Evolutionary conservation across 805 yeast genomes (phyloP).

Genomic region (Candida vartiovaarae): DNA sequence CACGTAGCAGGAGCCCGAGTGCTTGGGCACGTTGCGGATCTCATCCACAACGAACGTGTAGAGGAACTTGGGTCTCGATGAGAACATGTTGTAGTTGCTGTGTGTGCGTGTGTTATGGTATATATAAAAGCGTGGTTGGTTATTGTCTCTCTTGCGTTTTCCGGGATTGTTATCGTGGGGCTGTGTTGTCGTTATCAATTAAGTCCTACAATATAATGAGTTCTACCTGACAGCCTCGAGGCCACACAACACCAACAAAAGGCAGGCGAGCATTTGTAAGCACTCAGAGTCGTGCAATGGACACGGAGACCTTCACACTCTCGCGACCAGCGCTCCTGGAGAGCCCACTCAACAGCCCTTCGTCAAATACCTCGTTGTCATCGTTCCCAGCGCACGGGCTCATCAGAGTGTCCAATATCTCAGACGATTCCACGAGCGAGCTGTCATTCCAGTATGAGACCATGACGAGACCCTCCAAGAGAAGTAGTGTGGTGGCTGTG

Average conservation of each 20-base stretch:
- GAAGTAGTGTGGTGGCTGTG: too few relatives aligned
- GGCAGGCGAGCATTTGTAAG: too few relatives aligned
- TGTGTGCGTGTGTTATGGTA: too few relatives aligned
- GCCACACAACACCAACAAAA: too few relatives aligned
- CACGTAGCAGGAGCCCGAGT: constrained; percentile 59
- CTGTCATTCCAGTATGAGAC: constrained; percentile 4
- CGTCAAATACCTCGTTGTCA: constrained; percentile 3
- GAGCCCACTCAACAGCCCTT: not conserved
- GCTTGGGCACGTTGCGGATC: constrained; percentile 78
- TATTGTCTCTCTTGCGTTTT: too few relatives aligned
- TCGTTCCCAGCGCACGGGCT: constrained; percentile 18
- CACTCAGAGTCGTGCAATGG: too few relatives aligned
- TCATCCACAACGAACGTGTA: constrained; percentile 49
- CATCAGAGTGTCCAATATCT: constrained; percentile 17
- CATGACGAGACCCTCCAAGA: not conserved
- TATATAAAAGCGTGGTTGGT: too few relatives aligned
- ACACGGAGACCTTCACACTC: not conserved
- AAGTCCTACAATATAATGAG: too few relatives aligned
- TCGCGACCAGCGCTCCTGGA: not conserved
- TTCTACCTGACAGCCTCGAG: too few relatives aligned
- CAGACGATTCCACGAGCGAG: constrained; percentile 17
- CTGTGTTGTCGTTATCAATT: too few relatives aligned
- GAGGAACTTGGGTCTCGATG: not conserved
- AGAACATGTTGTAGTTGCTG: not conserved
- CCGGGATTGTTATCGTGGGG: too few relatives aligned